Base-by-base conservation (phyloP, 768 basidiomycete genomes). In the Pleurotus djamor region DNA sequence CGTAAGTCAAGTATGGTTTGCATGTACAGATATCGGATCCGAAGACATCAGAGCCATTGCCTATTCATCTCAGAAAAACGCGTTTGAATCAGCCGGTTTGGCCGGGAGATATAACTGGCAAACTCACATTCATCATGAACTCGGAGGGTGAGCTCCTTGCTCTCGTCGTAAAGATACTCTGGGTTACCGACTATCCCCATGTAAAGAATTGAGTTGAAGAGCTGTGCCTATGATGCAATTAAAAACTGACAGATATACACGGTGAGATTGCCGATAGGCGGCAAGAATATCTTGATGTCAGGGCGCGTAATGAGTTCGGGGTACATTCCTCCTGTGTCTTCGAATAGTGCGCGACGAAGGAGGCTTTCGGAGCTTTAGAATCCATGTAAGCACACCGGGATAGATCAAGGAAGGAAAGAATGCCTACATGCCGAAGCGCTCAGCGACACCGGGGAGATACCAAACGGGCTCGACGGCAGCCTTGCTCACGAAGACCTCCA, bases 391-490 rank as follows among this genome's bases (percentile, higher is more conserved):
- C 48, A 44, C 35, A 21, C 36, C 36, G 51, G 43, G 49, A 52
- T 17, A 56, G 37, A 9, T 32, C 21, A 8, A 50, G 32, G 1
- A 44, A 59, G 52, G 35, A 54, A 5, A 38, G 50, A 54, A 32
- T 13, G 79, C 90, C 68, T 65, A 92, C 92, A 97, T 94, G 17
- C 88, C 90, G 66, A 98, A 94, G n/a, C 96, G 79, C 64, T 92
- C 90, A 0, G 96, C 96, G 1, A 98, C 87, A 9, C 94, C 94
- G 47, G 96, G 96, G 1, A 97, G 76, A 70, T 90, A 93, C 96
- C 96, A 98, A 12, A 98, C 95, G 0, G 96, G 96, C 68, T 98
- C 96, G 6, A 98, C 89, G 0, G 96, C 96, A 0, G 95, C 96
- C 75, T 98, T 98, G 69, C 86, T 88, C n/a, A 90, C 83, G 48